A percentile compares a stretch with the other conserved stretches of the same genome.
Evolutionary conservation across 106 monocot species (phyloP).

Genomic region (Dendrobium officinale): DNA sequence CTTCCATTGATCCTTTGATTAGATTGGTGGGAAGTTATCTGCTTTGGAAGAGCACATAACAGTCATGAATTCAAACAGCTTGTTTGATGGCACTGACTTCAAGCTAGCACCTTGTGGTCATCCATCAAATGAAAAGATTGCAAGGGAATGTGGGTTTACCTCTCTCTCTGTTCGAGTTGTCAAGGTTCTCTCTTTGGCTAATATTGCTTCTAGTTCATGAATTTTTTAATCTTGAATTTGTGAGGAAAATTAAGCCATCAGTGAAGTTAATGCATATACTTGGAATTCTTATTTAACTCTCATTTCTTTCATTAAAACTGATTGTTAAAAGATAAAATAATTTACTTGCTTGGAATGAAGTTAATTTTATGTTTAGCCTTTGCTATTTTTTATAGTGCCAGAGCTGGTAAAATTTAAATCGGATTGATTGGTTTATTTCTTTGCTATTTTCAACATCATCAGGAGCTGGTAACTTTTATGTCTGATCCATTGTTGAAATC

Average conservation of each 20-base stretch:
- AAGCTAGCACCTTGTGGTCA: constrained; percentile 69
- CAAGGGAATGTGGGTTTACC: constrained; percentile 76
- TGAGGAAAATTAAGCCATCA: not conserved
- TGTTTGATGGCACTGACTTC: constrained; percentile 92
- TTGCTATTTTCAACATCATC: not conserved
- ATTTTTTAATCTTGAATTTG: not conserved
- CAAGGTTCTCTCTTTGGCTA: constrained; percentile 42
- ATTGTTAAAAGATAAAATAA: not conserved
- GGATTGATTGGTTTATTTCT: not conserved
- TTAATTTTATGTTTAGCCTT: not conserved
- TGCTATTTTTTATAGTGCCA: not conserved
- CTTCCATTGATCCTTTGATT: constrained; percentile 4
- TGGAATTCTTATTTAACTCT: not conserved
- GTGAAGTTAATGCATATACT: not conserved
- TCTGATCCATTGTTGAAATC: constrained; percentile 43
- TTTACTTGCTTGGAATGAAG: not conserved
- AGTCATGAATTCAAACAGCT: constrained; percentile 34
- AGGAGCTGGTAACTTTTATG: constrained; percentile 90
- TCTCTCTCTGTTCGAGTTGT: constrained; percentile 74
- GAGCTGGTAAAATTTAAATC: not conserved
- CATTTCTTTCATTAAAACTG: not conserved
- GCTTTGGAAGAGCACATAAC: constrained; percentile 76
- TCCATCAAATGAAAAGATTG: constrained; percentile 57
- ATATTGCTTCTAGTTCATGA: not conserved
- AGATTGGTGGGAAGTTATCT: constrained; percentile 84